Evolutionary conservation across 1,284 basidiomycete species (phyloP).

Genomic region (Cryptococcus sp.): DNA sequence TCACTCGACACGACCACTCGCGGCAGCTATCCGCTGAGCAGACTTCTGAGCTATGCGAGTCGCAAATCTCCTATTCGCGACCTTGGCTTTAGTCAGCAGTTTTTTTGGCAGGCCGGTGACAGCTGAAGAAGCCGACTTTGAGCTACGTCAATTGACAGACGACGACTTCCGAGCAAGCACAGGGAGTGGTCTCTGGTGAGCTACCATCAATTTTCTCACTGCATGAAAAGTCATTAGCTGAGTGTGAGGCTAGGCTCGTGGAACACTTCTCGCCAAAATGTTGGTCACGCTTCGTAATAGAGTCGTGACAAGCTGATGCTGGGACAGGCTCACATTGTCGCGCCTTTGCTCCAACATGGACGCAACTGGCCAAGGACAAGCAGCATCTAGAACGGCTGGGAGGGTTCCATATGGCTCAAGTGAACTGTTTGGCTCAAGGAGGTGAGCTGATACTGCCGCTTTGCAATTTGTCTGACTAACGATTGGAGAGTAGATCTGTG

Average conservation of each 20-base stretch:
- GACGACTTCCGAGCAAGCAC: slow-evolving; percentile 66
- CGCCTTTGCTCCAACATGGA: slow-evolving; percentile 73
- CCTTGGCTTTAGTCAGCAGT: slow-evolving; percentile 1
- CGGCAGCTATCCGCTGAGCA: too few relatives aligned
- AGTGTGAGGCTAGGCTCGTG: slow-evolving; percentile 43
- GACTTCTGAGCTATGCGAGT: slow-evolving; percentile 4
- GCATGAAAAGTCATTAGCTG: neutral
- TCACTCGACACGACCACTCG: too few relatives aligned
- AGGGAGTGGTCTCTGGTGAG: slow-evolving; percentile 68
- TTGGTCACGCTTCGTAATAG: slow-evolving; percentile 19
- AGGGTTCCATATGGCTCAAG: slow-evolving; percentile 74
- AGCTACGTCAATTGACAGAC: slow-evolving; percentile 60
- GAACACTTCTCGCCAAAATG: slow-evolving; percentile 55
- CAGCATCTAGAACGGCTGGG: slow-evolving; percentile 59
- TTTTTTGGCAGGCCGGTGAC: slow-evolving; percentile 1
- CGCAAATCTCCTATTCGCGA: slow-evolving; percentile 4
- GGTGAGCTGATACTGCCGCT: slow-evolving; percentile 59
- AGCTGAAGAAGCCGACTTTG: slow-evolving; percentile 28
- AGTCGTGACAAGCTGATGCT: slow-evolving; percentile 3
- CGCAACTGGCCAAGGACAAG: slow-evolving; percentile 64
- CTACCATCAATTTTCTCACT: slow-evolving; percentile 3
- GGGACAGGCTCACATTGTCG: slow-evolving; percentile 50
- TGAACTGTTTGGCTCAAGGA: slow-evolving; percentile 80
- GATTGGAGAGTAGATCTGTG: slow-evolving; percentile 67
- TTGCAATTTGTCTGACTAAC: neutral